Evolutionary conservation across 306 rosid genomes (phyloP), one percentile per base, ranked within the genome.

Genomic region (Castanea mollissima): DNA sequence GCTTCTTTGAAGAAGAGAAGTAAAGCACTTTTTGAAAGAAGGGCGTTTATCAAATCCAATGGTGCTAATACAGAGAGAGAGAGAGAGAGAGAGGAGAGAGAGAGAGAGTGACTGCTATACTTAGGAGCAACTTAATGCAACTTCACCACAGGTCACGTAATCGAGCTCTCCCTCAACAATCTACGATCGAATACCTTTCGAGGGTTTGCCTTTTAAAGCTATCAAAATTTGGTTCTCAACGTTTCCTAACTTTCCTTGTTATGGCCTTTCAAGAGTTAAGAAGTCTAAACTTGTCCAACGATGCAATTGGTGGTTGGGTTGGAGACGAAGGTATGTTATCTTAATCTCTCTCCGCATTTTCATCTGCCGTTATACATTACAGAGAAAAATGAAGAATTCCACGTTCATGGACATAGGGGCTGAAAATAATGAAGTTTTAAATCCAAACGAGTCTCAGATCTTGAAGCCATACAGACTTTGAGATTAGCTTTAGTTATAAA

Each of bases 41-140:
- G 60, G 79, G 44, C 58, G 8, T 75, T 60, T 20, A 32, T 75
- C 44, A 51, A 59, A 27, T 76, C 74, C 70, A 38, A 51, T 5
- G 71, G n/a, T 6, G n/a, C 16, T 5, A 41, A 49, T 0, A 32
- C 13, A 41, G 46, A 41, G 46, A 7, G 38, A 21, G 80, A 14
- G 25, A 21, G 21, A 21, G 21, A 25, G 27, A 25, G 27, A 25
- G 27, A 27, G 57, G 80, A 14, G 25, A 21, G 21, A 21, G 21
- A 25, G 27, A 25, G 27, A 25, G 27, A 27, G 57, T 29, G 64
- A 76, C 18, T 76, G 74, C 34, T 64, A 62, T 55, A 25, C 35
- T 10, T 76, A 73, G 80, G 15, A 15, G 10, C 18, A 74, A 68
- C 68, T 77, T 49, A 35, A n/a, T 77, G 80, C 74, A 18, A 68